phyloP scores from a whole-genome alignment of 257 asterid species.

The Linderniella brevidens region DNA sequence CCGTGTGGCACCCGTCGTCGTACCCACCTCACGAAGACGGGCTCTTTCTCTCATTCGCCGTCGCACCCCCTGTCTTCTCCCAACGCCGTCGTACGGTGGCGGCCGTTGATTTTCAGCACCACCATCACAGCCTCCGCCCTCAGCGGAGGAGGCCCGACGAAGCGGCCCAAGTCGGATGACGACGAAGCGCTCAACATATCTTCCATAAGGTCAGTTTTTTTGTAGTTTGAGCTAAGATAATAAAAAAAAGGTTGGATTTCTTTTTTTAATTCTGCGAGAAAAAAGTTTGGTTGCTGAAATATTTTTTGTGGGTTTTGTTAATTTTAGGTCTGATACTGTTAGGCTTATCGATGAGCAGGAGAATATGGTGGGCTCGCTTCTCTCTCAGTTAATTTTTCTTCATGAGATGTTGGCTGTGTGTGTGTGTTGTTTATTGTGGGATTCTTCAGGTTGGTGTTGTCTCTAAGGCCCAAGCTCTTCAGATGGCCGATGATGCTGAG shows the following conservation, averaged over 20 bases:
- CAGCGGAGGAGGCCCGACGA: constrained; percentile 23
- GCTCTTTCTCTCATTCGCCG: constrained; percentile 15
- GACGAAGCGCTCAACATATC: constrained; percentile 68
- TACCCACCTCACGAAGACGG: constrained; percentile 18
- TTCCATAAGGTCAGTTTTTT: constrained; percentile 31
- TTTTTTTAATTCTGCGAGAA: constrained; percentile 8
- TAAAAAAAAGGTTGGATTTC: neutral
- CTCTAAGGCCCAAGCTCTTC: constrained; percentile 58
- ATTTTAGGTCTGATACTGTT: constrained; percentile 66
- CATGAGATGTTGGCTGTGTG: neutral
- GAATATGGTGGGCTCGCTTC: constrained; percentile 53
- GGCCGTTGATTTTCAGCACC: constrained; percentile 18
- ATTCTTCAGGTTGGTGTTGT: constrained; percentile 70
- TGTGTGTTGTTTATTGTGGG: neutral
- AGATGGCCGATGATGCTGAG: constrained; percentile 84
- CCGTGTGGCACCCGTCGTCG: constrained; percentile 33
- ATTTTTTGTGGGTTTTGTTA: constrained; percentile 12
- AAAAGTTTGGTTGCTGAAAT: constrained; percentile 10
- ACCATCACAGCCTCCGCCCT: constrained; percentile 31
- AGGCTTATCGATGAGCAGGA: constrained; percentile 86
- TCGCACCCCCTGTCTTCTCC: constrained; percentile 20
- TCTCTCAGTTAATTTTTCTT: neutral
- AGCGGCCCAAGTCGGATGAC: constrained; percentile 26
- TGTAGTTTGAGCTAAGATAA: neutral
- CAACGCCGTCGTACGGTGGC: constrained; percentile 12